Base-by-base conservation (phyloP, 202 grass and related monocot species). In the Zoysia matrella region DNA sequence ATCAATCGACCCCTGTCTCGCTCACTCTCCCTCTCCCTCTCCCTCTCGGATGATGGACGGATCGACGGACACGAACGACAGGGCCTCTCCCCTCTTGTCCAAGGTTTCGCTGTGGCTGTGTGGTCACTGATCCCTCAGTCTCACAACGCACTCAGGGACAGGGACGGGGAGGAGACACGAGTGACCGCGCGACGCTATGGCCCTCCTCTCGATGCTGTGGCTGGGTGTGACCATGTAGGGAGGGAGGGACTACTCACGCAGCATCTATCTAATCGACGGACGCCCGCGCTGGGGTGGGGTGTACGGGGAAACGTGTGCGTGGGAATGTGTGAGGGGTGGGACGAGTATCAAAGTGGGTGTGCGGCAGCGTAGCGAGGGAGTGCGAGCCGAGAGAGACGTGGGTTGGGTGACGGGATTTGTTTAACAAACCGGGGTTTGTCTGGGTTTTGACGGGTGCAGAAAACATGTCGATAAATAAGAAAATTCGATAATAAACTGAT, bases 41-140 rank as follows among this genome's bases (percentile, higher is more conserved):
- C 22, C 22, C 22, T 30, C 22, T 30, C 22, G 22, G 22, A 30
- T 30, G 22, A 30, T 8, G 58, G 56, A 60, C 8, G n/a, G 58
- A 61, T 61, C 18, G 58, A 61, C 4, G 78, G 89, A 89, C 83
- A 87, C 69, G 86, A 89, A 89, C 49, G 86, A 94, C 87, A 67
- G 86, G 66, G 74, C 83, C 88, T 86, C 79, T 83, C 86, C 78
- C 75, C 72, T 89, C 89, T 78, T 80, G 73, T 91, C 89, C 74
- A 69, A 91, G 75, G 86, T 70, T 81, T 76, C 61, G 61, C 47
- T 30, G 22, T 30, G 22, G 22, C 22, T 30, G 22, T 30, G 22
- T 30, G 22, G 22, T 30, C 22, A 30, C 22, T 30, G 22, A 30
- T 30, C 22, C 22, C 22, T 30, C 22, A 30, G 22, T 30, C 22